Percentiles rank a stretch among this genome's conserved stretches.
Evolutionary conservation across 1,139 yeast species (phyloP).

Genomic region (Saccharomyces hybrid): DNA sequence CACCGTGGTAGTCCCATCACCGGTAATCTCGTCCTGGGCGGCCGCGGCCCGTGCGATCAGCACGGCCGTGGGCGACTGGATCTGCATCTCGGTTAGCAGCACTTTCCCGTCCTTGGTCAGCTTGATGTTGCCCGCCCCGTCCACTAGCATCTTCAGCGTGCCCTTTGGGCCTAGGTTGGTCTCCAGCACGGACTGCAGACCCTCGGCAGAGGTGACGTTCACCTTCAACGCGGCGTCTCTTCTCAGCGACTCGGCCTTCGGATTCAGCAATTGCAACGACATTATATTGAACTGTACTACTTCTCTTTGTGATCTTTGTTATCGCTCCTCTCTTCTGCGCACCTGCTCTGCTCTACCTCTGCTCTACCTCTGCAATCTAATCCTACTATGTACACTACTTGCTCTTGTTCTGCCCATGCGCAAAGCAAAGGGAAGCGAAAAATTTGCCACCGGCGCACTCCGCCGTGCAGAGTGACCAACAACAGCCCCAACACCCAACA

Average conservation of each 20-base stretch:
- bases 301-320: background rate
- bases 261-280: slow-evolving; percentile 78
- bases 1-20: slow-evolving; percentile 99
- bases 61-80: slow-evolving; percentile 98
- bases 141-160: slow-evolving; percentile 71
- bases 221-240: slow-evolving; percentile 93
- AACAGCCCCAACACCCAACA: no score
- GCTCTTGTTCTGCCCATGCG: background rate
- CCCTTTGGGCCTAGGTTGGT: slow-evolving; percentile 93
- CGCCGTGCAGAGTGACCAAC: background rate
- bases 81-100: slow-evolving; percentile 90
- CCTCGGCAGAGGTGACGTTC: slow-evolving; percentile 93
- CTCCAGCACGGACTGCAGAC: slow-evolving; percentile 84
- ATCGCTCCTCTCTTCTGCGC: no score
- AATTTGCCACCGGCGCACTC: background rate
- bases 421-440: background rate
- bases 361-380: background rate
- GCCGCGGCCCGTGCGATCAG: slow-evolving; percentile 98
- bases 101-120: slow-evolving; percentile 97
- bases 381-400: no score
- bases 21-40: slow-evolving; percentile 97
- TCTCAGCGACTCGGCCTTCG: slow-evolving; percentile 93
- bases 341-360: background rate
- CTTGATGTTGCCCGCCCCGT: slow-evolving; percentile 93
- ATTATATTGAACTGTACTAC: slow-evolving; percentile 11